phyloP scores from a whole-genome alignment of 1,284 basidiomycete genomes.

The Wolfiporia cocos region DNA sequence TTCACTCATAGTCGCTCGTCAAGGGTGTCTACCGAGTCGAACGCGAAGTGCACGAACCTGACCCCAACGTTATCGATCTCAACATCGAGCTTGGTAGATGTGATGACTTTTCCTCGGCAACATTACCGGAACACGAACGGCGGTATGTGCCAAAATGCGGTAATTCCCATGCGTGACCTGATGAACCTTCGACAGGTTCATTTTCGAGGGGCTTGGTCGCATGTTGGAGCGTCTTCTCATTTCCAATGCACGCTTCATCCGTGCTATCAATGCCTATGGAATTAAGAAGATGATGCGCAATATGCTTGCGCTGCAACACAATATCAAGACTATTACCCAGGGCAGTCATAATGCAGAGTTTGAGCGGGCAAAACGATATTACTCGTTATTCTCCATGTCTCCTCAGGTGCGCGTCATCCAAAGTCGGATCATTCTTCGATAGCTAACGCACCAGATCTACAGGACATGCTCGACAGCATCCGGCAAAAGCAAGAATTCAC shows the following conservation, averaged over 20 bases:
- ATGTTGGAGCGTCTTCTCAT: constrained; percentile 86
- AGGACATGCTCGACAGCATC: constrained; percentile 75
- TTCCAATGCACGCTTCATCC: constrained; percentile 67
- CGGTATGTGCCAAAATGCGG: constrained; percentile 39
- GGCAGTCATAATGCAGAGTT: constrained; percentile 64
- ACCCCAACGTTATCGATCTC: constrained; percentile 85
- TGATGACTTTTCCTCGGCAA: constrained; percentile 64
- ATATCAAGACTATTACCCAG: constrained; percentile 74
- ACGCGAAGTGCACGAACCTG: constrained; percentile 84
- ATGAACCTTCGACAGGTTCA: constrained; percentile 47
- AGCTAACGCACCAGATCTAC: too few relatives aligned
- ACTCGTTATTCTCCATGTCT: constrained; percentile 67
- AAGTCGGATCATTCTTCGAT: too few relatives aligned
- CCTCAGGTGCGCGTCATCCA: constrained; percentile 54
- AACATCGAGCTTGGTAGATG: constrained; percentile 77
- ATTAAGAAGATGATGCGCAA: constrained; percentile 89
- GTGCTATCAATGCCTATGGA: constrained; percentile 70
- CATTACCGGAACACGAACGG: constrained; percentile 60
- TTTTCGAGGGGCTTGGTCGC: constrained; percentile 84
- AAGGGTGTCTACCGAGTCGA: constrained; percentile 83
- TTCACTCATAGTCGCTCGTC: not conserved
- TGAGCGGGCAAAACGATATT: constrained; percentile 75
- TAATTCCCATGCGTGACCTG: not conserved
- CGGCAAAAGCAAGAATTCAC: constrained; percentile 60
- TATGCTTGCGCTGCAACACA: constrained; percentile 90